Base-by-base conservation (phyloP, 2,329 filamentous ascomycete species). In the Ascochyta fabae region DNA sequence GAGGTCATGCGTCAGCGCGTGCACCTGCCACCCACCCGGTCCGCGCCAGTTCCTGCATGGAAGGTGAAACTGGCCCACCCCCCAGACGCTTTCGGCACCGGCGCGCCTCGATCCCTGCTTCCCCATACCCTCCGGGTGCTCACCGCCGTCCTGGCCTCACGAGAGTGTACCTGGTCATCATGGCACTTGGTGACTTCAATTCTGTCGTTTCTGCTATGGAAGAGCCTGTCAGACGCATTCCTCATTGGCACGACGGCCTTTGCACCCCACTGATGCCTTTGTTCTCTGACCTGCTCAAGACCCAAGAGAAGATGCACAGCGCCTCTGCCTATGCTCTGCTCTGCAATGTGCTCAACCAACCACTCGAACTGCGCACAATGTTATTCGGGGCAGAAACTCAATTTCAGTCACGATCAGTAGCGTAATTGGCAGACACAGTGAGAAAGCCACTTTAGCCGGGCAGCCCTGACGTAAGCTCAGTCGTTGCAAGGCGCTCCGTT, bases 41-140 rank as follows among this genome's bases (percentile, higher is more conserved):
- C 34, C 29, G 40, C 45, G 45, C 36, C 52, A 49, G 47, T 50
- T 46, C 53, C 53, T 56, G 53, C 40, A 26, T 26, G 24, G 24
- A 56, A 46, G 43, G 41, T 29, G 36, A 38, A 38, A 48, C 50
- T 44, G 33, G 34, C 33, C 48, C 48, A 40, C 49, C 19, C 41
- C 41, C 49, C 49, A 42, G 36, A 50, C 53, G 53, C 38, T 51
- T 56, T 40, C 53, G 53, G 47, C 53, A 19, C 38, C 47, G 13
- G 12, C 33, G 46, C 45, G 47, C 53, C 39, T 38, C 6, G 10
- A 51, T 51, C 47, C 48, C 38, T 56, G 47, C 31, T 56, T 51
- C 47, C 43, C 53, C 48, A 43, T 35, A 44, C 24, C 33, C 19
- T 34, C 23, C 31, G 33, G 31, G 27, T 10, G 27, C 27, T 29